Evolutionary conservation across 176 grass and related monocot species (phyloP), one percentile per base, ranked within the genome.

Genomic region (Ananas comosus): DNA sequence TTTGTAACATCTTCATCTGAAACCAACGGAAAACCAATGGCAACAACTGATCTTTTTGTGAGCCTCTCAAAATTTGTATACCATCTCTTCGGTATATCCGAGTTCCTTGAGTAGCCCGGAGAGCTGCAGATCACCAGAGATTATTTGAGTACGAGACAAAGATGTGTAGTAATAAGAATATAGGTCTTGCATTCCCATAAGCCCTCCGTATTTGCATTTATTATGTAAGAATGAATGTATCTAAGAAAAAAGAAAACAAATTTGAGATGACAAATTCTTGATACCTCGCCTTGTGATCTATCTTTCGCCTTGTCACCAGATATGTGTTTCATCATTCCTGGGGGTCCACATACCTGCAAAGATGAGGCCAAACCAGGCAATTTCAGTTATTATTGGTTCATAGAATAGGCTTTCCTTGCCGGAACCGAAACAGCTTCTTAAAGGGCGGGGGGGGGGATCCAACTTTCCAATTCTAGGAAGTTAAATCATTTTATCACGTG

Each of bases 261-360:
- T 4, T 49, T 50, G 64, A 63, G 56, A 52, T 25, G 9, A 1
- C 12, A 68, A 54, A 66, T 59, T 63, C 4, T 22, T 12, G 51
- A 11, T 85, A 97, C 93, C 89, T 92, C 86, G 75, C 89, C 93
- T 84, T 97, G 93, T 28, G 86, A 85, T 67, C 86, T 78, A 76
- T 97, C 85, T 65, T 91, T 81, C 49, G 89, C 93, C 78, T 92
- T 92, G 22, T 88, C 84, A 48, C 89, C 93, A 71, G 93, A 97
- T 76, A 97, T 81, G 74, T 97, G 93, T 53, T 85, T 83, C 93
- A 97, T 97, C 93, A 97, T 85, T 65, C 93, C 89, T 50, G 93
- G 89, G 50, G 93, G 93, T 47, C 89, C 93, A 80, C 93, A 97
- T 53, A 97, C 89, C 89, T 97, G 81, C 53, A 64, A 53, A 83